Percentiles rank a stretch among this genome's conserved stretches.
Conservation (phyloP, 306 rosid species). For the Vicia sativa region DNA sequence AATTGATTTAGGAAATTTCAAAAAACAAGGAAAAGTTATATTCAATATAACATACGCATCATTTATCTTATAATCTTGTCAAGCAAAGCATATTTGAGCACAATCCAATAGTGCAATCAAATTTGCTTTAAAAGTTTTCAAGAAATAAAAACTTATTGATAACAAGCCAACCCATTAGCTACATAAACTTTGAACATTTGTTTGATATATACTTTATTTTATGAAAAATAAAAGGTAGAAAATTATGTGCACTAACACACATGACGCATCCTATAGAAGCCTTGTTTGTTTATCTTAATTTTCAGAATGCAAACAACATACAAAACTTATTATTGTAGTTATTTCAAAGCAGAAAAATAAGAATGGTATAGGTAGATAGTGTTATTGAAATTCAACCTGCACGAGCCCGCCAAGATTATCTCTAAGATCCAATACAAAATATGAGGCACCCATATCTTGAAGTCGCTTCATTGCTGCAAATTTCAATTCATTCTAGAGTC, state of each 20-base stretch:
- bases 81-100: constrained; percentile 18
- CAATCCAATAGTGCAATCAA: constrained; percentile 7
- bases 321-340: not conserved
- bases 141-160: not conserved
- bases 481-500: constrained; percentile 35
- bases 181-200: not conserved
- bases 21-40: constrained; percentile 2
- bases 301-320: constrained; percentile 2
- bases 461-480: constrained; percentile 92
- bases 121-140: not conserved
- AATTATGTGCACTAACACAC: no score
- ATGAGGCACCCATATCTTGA: constrained; percentile 85
- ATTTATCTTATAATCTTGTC: constrained; percentile 29
- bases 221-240: not conserved
- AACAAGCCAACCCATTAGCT: not conserved
- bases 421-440: constrained; percentile 88
- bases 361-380: constrained; percentile 6
- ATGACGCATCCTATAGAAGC: not conserved
- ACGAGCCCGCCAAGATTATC: constrained; percentile 98
- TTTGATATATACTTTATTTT: not conserved
- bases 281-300: constrained; percentile 13
- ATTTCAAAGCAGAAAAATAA: constrained; percentile 5
- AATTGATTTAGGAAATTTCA: constrained; percentile 35
- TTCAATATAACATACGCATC: constrained; percentile 31
- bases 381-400: constrained; percentile 61